These are phyloP conservation scores for Agaricales sp. DNA, from an alignment of 1,284 basidiomycete species.

Conservation along the genomic window DNA sequence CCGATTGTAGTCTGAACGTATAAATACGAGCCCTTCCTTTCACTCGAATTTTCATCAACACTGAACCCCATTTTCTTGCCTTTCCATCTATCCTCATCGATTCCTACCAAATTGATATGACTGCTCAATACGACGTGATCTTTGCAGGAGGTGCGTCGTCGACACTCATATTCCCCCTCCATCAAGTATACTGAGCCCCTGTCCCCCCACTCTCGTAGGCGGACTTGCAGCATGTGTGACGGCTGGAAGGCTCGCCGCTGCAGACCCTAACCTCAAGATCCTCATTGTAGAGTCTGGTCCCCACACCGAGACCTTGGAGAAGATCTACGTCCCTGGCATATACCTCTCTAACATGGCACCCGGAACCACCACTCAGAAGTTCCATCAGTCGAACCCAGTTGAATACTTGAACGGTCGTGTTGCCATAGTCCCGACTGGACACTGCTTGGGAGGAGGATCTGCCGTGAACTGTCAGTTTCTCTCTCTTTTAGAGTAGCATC, in stretches of 20 bases:
- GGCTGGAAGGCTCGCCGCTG: constrained; percentile 16
- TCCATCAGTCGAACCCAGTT: background rate
- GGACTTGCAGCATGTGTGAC: background rate
- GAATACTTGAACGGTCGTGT: constrained; percentile 22
- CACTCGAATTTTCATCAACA: background rate
- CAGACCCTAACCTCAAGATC: constrained; percentile 1
- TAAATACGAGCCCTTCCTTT: background rate
- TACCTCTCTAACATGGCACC: constrained; percentile 1
- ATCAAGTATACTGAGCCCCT: background rate
- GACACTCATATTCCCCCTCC: background rate
- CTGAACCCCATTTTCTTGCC: too few species aligned
- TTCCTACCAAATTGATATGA: background rate
- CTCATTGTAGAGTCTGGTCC: background rate
- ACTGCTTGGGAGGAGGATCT: constrained; percentile 49
- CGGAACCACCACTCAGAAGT: background rate
- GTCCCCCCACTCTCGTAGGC: background rate
- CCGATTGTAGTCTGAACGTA: background rate
- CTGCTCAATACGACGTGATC: background rate
- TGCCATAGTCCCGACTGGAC: constrained; percentile 29
- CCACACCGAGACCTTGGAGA: background rate
- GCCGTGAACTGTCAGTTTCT: constrained; percentile 43
- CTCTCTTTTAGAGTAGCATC: constrained; percentile 29
- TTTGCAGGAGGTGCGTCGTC: background rate
- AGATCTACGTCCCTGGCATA: background rate
- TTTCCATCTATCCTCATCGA: too few species aligned